Evolutionary conservation across 2,329 filamentous ascomycete species (phyloP), one percentile per base, ranked within the genome.

Genomic region (Penicillium sp.): DNA sequence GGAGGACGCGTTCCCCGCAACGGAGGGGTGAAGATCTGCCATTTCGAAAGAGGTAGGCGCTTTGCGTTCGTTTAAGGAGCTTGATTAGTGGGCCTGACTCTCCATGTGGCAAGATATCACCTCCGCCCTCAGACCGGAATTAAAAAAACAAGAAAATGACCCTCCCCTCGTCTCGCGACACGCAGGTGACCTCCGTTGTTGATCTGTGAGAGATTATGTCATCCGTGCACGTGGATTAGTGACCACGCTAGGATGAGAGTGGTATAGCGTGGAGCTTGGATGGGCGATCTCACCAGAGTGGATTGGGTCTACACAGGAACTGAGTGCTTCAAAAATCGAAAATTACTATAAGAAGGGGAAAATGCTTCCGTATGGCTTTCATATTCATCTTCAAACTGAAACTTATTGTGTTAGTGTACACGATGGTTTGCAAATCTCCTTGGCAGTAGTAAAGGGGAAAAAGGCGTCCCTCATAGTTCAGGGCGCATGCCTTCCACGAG

Each of bases 1-100:
- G 53, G 65, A 70, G 27, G 65, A 61, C 16, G 59, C 57, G 60
- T 61, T 62, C 53, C 59, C 64, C 48, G 63, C 62, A 52, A 55
- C 61, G 45, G 65, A 62, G 51, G 67, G 61, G 35, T 60, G 59
- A 41, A 65, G 62, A 55, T 54, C 61, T 40, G 60, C 53, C 65
- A 71, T 71, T 36, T 42, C 41, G 32, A 7, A 10, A 35, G 39
- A 14, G 30, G 32, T 14, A 23, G 30, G 38, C 32, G 35, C 11
- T 36, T 39, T 48, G 10, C 7, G 19, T 32, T 40, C 29, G 44
- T 27, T 44, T 30, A 39, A 53, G 47, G 32, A 41, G 40, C 32
- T 18, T 14, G n/a, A 3, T 39, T 11, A 9, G 4, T 39, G 13
- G 14, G 11, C 8, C 13, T 34, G 8, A 5, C 5, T 50, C 32